Base-by-base conservation (phyloP, 192 early-diverging fungal species). In the Spinellus fusiger region DNA sequence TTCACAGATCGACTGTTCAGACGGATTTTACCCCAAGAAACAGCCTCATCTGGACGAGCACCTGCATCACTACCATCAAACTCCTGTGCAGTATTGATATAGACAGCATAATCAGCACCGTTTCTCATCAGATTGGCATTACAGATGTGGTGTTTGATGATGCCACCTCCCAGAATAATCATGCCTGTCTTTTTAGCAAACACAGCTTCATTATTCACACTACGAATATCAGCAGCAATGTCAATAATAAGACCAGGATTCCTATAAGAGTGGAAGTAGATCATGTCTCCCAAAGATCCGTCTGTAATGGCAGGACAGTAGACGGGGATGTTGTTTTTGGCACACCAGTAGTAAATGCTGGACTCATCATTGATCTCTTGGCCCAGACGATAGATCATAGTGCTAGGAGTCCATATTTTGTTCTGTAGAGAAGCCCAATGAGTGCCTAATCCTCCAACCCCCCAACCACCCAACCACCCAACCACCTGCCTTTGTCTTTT, bases 61-160 rank as follows among this genome's bases (percentile, higher is more conserved):
- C 96, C 96, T 23, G 95, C 90, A 74, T 99, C 96, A 72, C 89
- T 91, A 34, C 96, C 97, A 71, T 99, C 97, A 81, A 94, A 98
- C 70, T 99, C 95, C 70, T 96, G 93, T 3, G 88, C 97, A 1
- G 97, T 98, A 72, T 98, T 98, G 78, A 99, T 88, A 69, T 90
- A 97, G 0, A 97, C 93, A 0, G 95, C 88, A 66, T 86, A 97
- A 66, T 99, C 97, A 15, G 97, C 89, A 35, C 97, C 97, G 66
- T 99, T 99, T 55, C 97, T 79, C 95, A 98, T 98, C 40, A 99
- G 77, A 62, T 98, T 98, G 46, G 97, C 97, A 62, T 99, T 99
- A 73, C 92, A 93, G 54, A 96, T 99, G 66, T 99, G 97, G 70
- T 99, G 97, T 74, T 99, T 99, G 65, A 97, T 77, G 15, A 99